Conservation (phyloP, 2,329 filamentous ascomycete genomes). For the Triangularia verruculosa region DNA sequence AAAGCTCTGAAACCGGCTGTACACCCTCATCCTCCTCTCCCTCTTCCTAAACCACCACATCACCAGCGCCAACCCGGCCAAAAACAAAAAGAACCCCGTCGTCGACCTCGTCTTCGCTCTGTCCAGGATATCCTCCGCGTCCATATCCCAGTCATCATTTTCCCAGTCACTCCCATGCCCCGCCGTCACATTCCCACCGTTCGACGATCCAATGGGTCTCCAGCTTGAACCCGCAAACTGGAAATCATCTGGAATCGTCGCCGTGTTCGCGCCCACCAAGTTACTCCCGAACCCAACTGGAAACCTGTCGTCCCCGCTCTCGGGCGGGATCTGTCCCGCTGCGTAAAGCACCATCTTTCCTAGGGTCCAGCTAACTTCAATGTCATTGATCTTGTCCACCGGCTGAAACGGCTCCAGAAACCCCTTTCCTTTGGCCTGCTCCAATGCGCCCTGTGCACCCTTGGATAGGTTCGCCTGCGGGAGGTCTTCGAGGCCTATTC, state of each 20-base stretch:
- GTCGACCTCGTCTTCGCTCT: conserved; percentile 65
- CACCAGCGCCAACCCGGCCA: conserved; percentile 67
- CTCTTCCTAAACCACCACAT: conserved; percentile 75
- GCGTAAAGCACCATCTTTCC: conserved; percentile 97
- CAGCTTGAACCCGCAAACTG: conserved; percentile 69
- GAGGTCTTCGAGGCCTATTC: conserved; percentile 71
- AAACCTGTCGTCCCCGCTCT: conserved; percentile 51
- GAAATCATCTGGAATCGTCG: conserved; percentile 68
- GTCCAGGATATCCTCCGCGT: conserved; percentile 59
- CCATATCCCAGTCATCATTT: conserved; percentile 54
- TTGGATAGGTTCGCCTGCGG: conserved; percentile 68
- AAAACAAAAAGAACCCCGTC: conserved; percentile 72
- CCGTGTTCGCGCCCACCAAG: conserved; percentile 37
- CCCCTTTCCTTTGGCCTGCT: conserved; percentile 68
- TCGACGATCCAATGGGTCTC: conserved; percentile 29
- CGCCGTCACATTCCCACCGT: conserved; percentile 25
- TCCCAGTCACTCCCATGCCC: conserved; percentile 34
- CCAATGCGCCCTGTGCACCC: conserved; percentile 61
- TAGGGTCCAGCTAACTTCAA: conserved; percentile 95
- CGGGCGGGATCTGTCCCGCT: conserved; percentile 76
- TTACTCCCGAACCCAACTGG: conserved; percentile 95
- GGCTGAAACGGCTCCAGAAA: conserved; percentile 86
- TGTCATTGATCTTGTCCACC: conserved; percentile 84
- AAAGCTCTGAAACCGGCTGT: conserved; percentile 48
- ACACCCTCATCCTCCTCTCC: conserved; percentile 65